Evolutionary conservation across 768 basidiomycete genomes (phyloP), one percentile per base, ranked within the genome.

Genomic region (Mycena alexandri): DNA sequence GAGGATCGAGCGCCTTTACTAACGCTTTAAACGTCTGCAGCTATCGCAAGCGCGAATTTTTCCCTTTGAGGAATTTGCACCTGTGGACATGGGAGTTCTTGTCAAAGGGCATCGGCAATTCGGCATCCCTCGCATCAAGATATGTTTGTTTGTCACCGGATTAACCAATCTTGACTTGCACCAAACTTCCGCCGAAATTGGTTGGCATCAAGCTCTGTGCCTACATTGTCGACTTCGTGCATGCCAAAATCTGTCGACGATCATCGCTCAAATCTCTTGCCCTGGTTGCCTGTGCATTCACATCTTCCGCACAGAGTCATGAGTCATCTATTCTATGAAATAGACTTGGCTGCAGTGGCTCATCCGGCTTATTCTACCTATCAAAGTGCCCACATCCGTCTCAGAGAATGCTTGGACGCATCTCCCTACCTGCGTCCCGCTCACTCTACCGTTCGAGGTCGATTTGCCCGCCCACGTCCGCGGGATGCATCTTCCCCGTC

Each of bases 191-290:
- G n/a, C n/a, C n/a, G n/a, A n/a, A n/a, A n/a, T n/a, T n/a, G n/a
- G n/a, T n/a, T n/a, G n/a, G n/a, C n/a, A n/a, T n/a, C n/a, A n/a
- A n/a, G 25, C 59, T 61, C 22, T 36, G 47, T 21, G 48, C 22
- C 36, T 34, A 73, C 59, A 75, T 79, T 44, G 75, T 79, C 60
- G 75, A 74, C 34, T 77, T 76, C 59, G 60, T 79, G 17, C 74
- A 75, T 58, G 74, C n/a, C n/a, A n/a, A n/a, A 74, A 51, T 72
- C 75, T 38, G 63, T 69, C 5, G 25, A 33, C n/a, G 56, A 75
- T 19, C n/a, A n/a, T n/a, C n/a, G n/a, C 72, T 78, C 21, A 62
- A 72, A 22, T 64, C 74, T 13, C 77, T 75, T 61, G 68, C 74
- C 24, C 71, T 75, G 24, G 76, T 77, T 22, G 74, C 73, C 41